Evolutionary conservation across 768 basidiomycete genomes (phyloP).

Genomic region (Exsudoporus frostii): DNA sequence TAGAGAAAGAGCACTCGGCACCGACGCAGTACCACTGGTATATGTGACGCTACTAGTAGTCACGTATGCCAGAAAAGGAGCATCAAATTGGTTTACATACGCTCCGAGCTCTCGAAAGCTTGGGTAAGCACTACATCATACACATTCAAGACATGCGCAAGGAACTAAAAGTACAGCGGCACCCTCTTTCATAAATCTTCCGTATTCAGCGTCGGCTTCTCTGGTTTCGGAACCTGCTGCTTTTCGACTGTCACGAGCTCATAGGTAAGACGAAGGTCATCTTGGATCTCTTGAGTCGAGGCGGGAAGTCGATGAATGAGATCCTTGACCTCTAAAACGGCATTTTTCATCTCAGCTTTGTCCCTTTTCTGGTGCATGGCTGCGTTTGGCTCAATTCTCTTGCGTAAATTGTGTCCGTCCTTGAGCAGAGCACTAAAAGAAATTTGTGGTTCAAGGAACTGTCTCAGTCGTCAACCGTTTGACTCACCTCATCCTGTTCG

Average conservation of each 20-base stretch:
- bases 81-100: background rate
- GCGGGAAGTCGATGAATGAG: conserved; percentile 28
- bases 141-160: background rate
- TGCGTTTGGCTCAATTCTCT: conserved; percentile 31
- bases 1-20: background rate
- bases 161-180: conserved; percentile 19
- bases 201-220: conserved; percentile 25
- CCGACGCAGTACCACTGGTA: background rate
- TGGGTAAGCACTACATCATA: too few relatives aligned
- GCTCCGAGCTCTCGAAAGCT: too few relatives aligned
- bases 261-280: conserved; percentile 29
- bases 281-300: conserved; percentile 16
- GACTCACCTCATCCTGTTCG: conserved; percentile 35
- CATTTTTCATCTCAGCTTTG: conserved; percentile 23
- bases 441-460: background rate
- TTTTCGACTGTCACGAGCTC: conserved; percentile 34
- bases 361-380: conserved; percentile 26
- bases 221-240: background rate
- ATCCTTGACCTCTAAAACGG: conserved; percentile 26
- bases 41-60: too few relatives aligned
- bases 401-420: conserved; percentile 25
- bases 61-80: background rate
- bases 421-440: conserved; percentile 28
- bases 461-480: background rate
- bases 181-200: conserved; percentile 28